Base-by-base conservation (phyloP, 257 asterid species). In the Anisodus tanguticus region DNA sequence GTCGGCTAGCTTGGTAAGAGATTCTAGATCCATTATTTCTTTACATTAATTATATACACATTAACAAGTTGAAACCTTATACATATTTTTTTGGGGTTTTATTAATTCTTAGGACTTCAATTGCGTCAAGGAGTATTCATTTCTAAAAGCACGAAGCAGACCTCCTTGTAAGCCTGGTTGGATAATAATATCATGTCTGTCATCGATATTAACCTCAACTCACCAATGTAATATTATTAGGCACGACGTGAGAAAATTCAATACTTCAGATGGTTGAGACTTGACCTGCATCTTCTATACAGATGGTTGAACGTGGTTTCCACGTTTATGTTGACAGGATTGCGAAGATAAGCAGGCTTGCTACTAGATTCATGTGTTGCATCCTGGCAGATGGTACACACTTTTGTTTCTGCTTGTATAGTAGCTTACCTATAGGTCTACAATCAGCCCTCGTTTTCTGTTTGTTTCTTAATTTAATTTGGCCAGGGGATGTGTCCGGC, bases 1-100 rank as follows among this genome's bases (percentile, higher is more conserved):
- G 99, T 79, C 93, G 92, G n/a, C 97, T 89, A 64, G 94, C 97
- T 83, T 96, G 99, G 99, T 93, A 83, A 83, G 91, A 47, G 66
- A 80, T 78, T 51, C 74, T 17, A 17, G 67, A 69, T 77, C 81
- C 43, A 49, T 76, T 55, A 26, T 76, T 0, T 77, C 47, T 53
- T 26, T 77, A 51, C 81, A 22, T 77, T 26, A 77, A 13, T 77
- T 53, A 26, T 53, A 16, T 15, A 66, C 79, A 10, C 35, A 39
- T 64, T 74, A 54, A 35, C 8, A 45, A 63, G 70, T 51, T 54
- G 79, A 69, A 76, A 68, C 22, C 6, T 45, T 70, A 31, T 67
- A 80, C 54, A 45, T 63, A 55, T 22, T 47, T 26, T 13, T 77
- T 54, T n/a, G 86, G 51, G 57, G 64, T 58, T 82, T 63, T 66